Evolutionary conservation across 305 asterid genomes (phyloP), one percentile per base, ranked within the genome.

Genomic region (Andrographis paniculata): DNA sequence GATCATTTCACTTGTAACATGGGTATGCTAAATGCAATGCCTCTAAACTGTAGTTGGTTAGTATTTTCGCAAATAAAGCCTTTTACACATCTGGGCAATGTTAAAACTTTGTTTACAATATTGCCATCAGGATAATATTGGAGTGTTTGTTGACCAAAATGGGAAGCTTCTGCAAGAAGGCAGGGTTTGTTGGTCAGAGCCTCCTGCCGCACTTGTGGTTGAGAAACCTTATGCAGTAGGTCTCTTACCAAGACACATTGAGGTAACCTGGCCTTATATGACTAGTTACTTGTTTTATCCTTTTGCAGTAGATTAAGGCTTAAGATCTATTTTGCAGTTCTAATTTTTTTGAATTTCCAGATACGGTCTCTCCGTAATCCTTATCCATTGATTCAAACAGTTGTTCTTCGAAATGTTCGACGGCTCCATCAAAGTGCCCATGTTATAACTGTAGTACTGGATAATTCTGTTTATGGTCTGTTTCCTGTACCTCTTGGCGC

Each of bases 401-500:
- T 87, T 53, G 93, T 76, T 59, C 93, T 92, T 50, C 93, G 96
- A 53, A 79, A 79, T 69, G 95, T 79, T 48, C 95, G 84, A 21
- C 85, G 78, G 52, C 68, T 92, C 65, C 78, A 68, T 64, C 87
- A 55, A 60, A 77, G 93, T 61, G 64, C 78, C 60, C 70, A 66
- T 60, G 72, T 72, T 64, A 63, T 92, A 42, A 63, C 87, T 68
- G 87, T 87, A 48, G 87, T 82, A 7, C 75, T 77, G 23, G 95
- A 92, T 74, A 75, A 73, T 69, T 77, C 88, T 68, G 75, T 92
- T 68, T 78, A 71, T 68, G 96, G 95, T 56, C 60, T 87, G 73
- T 87, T 92, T 79, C 87, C 99, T 41, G 95, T 92, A 63, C 95
- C 99, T 48, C 72, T 92, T 48, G 99, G 99, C 57, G 99, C 95